A percentile compares a stretch with the other conserved stretches of the same genome.
These are phyloP conservation scores for Diphasiastrum complanatum DNA, from an alignment of 83 land plant species.

Conservation along the genomic window DNA sequence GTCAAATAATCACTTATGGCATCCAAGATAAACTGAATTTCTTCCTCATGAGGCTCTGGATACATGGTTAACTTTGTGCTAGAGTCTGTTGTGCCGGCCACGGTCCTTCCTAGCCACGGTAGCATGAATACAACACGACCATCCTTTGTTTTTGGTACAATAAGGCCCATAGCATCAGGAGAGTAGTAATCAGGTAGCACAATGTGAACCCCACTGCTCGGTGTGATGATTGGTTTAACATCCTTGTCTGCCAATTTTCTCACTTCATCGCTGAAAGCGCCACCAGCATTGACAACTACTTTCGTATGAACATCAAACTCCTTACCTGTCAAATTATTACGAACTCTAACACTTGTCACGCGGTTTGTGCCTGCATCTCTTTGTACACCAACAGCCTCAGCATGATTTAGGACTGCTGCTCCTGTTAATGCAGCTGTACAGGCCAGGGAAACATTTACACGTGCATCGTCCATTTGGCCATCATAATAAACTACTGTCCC, in stretches of 20 bases:
- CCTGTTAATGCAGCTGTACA: constrained; percentile 93
- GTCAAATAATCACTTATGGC: constrained; percentile 89
- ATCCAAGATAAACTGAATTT: constrained; percentile 91
- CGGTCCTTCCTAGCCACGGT: constrained; percentile 96
- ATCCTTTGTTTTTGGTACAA: constrained; percentile 99
- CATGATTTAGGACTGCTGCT: constrained; percentile 85
- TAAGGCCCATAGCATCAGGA: constrained; percentile 94
- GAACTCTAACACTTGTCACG: constrained; percentile 64
- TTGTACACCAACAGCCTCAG: constrained; percentile 65
- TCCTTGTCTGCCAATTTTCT: constrained; percentile 69
- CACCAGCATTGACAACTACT: constrained; percentile 92
- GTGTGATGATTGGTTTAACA: constrained; percentile 59
- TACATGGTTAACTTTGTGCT: constrained; percentile 62
- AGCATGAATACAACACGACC: constrained; percentile 97
- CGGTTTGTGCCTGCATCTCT: constrained; percentile 60
- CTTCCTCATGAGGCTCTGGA: constrained; percentile 96
- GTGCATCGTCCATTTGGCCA: constrained; percentile 97
- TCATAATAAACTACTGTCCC: constrained; percentile 98
- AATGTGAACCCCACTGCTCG: constrained; percentile 96
- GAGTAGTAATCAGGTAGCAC: constrained; percentile 96
- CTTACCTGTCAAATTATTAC: constrained; percentile 57
- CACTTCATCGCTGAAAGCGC: constrained; percentile 90
- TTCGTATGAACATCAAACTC: constrained; percentile 93
- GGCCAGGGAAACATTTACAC: constrained; percentile 83
- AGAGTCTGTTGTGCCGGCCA: constrained; percentile 98